phyloP scores from a whole-genome alignment of 306 rosid genomes.

The Hippophae rhamnoides region DNA sequence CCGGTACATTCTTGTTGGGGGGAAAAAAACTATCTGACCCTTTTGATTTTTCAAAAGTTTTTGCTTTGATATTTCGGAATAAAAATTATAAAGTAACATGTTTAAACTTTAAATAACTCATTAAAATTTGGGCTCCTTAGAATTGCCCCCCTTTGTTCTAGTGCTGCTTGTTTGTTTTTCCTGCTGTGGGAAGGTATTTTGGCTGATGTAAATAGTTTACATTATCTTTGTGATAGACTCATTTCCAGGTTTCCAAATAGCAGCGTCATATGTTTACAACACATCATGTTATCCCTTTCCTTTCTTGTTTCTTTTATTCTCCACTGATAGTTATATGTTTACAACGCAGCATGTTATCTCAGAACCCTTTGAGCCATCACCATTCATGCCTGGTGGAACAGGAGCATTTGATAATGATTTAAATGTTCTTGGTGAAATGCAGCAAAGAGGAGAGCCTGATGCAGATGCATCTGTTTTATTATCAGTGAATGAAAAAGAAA shows the following conservation, averaged over 20 bases:
- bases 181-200: too few species aligned
- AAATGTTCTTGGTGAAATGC: constrained; percentile 36
- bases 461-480: constrained; percentile 40
- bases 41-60: too few species aligned
- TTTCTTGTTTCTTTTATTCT: constrained; percentile 4
- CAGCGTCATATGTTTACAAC: not conserved
- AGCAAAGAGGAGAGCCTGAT: constrained; percentile 48
- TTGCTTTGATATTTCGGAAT: too few species aligned
- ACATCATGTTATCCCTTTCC: not conserved
- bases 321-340: constrained; percentile 24
- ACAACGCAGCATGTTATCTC: constrained; percentile 67
- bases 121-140: too few species aligned
- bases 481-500: constrained; percentile 57
- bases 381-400: constrained; percentile 68
- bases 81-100: too few species aligned
- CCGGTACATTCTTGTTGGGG: too few species aligned
- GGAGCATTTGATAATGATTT: constrained; percentile 58
- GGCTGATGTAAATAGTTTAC: too few species aligned
- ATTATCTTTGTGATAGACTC: too few species aligned
- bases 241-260: not conserved
- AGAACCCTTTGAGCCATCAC: constrained; percentile 86
- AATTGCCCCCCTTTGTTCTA: too few species aligned
- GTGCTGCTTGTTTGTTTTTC: too few species aligned
- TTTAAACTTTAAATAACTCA: too few species aligned
- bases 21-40: too few species aligned